Evolutionary conservation across 257 asterid species (phyloP).

Genomic region (Rauvolfia tetraphylla): DNA sequence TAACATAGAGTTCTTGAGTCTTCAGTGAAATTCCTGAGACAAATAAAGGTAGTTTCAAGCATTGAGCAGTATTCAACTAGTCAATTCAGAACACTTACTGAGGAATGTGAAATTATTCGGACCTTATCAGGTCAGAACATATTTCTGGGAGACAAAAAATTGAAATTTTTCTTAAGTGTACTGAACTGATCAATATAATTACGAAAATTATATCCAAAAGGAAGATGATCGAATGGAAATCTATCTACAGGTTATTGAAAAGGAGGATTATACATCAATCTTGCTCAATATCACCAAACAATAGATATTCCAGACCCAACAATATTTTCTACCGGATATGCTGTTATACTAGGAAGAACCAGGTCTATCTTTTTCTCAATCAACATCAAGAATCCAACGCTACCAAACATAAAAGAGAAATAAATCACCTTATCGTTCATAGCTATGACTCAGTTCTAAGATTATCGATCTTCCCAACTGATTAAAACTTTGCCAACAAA

Average conservation of each 20-base stretch:
- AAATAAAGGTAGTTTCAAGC: constrained; percentile 2
- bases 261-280: background rate
- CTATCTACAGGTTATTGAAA: background rate
- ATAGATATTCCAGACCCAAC: background rate
- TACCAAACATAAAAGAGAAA: background rate
- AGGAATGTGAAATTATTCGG: background rate
- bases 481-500: background rate
- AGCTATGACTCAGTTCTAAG: background rate
- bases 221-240: background rate
- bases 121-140: background rate
- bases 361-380: background rate
- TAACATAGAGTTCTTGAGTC: constrained; percentile 50
- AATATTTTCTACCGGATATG: background rate
- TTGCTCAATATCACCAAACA: background rate
- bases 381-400: background rate
- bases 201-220: background rate
- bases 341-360: background rate
- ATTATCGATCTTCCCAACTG: background rate
- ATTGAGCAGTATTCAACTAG: background rate
- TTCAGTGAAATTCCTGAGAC: constrained; percentile 46
- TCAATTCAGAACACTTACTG: background rate
- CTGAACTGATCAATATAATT: background rate
- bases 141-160: background rate
- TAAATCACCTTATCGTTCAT: background rate
- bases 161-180: background rate